A percentile compares a stretch with the other conserved stretches of the same genome.
Conservation (phyloP, 176 grass and related monocot genomes). For the Pontederia paniculata region DNA sequence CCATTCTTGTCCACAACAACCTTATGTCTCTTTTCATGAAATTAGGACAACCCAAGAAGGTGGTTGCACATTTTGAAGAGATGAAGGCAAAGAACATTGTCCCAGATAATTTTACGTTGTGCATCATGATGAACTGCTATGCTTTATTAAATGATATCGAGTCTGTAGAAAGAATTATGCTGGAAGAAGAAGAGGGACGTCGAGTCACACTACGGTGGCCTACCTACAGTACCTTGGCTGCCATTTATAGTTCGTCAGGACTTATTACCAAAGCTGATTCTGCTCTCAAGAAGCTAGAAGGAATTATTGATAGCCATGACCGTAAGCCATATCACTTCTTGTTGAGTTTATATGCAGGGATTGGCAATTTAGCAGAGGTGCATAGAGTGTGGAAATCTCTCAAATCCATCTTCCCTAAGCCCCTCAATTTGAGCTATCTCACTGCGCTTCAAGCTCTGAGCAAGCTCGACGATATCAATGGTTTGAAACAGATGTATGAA, state of each 20-base stretch:
- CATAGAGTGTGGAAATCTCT: conserved; percentile 48
- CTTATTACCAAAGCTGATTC: conserved; percentile 43
- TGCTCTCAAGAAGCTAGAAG: conserved; percentile 60
- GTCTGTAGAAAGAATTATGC: conserved; percentile 46
- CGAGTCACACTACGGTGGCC: conserved; percentile 36
- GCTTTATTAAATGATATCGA: conserved; percentile 42
- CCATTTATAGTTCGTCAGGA: conserved; percentile 49
- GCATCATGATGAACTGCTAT: conserved; percentile 57
- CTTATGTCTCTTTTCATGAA: conserved; percentile 58
- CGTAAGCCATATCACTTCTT: conserved; percentile 48
- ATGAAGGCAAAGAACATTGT: conserved; percentile 64
- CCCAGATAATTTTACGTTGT: conserved; percentile 44
- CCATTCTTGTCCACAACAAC: conserved; percentile 38
- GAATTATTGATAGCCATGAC: conserved; percentile 25
- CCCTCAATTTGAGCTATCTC: conserved; percentile 52
- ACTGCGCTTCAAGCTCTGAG: conserved; percentile 52
- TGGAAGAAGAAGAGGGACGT: conserved; percentile 36
- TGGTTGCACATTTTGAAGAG: conserved; percentile 30
- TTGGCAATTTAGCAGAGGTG: conserved; percentile 47
- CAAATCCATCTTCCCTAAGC: conserved; percentile 32
- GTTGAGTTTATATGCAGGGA: conserved; percentile 40
- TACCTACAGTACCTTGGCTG: conserved; percentile 49
- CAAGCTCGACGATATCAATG: conserved; percentile 46
- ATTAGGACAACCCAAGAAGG: conserved; percentile 43
- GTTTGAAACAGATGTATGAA: conserved; percentile 42